Evolutionary conservation across 1,284 basidiomycete species (phyloP).

Genomic region (Moesziomyces parantarcticus): DNA sequence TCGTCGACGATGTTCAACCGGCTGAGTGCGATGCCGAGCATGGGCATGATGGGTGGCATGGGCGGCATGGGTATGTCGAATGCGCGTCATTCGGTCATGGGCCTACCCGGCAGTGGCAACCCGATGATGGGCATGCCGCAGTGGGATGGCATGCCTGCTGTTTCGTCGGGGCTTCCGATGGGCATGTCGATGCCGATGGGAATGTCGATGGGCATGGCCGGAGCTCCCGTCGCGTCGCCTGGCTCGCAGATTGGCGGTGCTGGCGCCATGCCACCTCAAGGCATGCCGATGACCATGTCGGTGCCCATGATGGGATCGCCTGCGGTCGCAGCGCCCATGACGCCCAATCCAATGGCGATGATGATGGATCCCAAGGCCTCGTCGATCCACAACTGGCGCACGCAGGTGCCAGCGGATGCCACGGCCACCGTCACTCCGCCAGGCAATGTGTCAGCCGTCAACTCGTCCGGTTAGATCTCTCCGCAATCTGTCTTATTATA

Average conservation of each 20-base stretch:
- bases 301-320: conserved; percentile 31
- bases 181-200: conserved; percentile 31
- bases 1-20: conserved; percentile 28
- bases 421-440: conserved; percentile 35
- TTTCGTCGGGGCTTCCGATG: conserved; percentile 27
- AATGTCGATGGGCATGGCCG: conserved; percentile 17
- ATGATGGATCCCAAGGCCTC: conserved; percentile 49
- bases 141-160: conserved; percentile 34
- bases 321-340: conserved; percentile 17
- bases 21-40: conserved; percentile 32
- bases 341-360: conserved; percentile 34
- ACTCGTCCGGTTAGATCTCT: conserved; percentile 15
- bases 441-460: conserved; percentile 24
- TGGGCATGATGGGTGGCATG: conserved; percentile 31
- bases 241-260: conserved; percentile 31
- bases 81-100: conserved; percentile 31
- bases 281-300: conserved; percentile 31
- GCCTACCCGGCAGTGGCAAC: conserved; percentile 19
- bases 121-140: conserved; percentile 35
- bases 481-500: background rate
- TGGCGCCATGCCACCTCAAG: conserved; percentile 2
- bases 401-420: conserved; percentile 47
- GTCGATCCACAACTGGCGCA: conserved; percentile 52
- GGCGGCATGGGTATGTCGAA: conserved; percentile 50
- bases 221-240: conserved; percentile 8